phyloP scores from a whole-genome alignment of 176 grass and related monocot genomes.

The Zoysia pacifica region DNA sequence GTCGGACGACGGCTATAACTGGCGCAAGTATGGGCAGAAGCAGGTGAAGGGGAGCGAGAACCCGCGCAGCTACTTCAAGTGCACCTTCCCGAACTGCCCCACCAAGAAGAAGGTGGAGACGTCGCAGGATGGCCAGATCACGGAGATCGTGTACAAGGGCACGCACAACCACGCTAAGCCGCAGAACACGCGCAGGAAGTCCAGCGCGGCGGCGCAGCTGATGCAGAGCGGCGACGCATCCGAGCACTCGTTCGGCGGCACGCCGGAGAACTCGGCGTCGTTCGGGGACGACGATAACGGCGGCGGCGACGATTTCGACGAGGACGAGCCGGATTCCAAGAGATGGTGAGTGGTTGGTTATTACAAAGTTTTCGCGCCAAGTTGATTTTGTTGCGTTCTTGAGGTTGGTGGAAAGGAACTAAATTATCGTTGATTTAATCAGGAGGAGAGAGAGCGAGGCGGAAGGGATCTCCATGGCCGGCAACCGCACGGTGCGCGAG shows the following conservation, averaged over 20 bases:
- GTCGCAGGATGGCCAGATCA: slow-evolving; percentile 89
- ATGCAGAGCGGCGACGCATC: slow-evolving; percentile 51
- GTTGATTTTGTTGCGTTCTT: not conserved
- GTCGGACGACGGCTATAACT: slow-evolving; percentile 94
- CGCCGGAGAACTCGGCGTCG: slow-evolving; percentile 79
- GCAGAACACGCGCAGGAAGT: slow-evolving; percentile 60
- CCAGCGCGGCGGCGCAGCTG: slow-evolving; percentile 23
- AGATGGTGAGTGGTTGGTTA: slow-evolving; percentile 51
- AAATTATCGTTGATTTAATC: not conserved
- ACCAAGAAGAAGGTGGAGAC: slow-evolving; percentile 99
- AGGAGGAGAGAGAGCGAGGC: slow-evolving; percentile 72
- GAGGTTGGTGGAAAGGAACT: not conserved
- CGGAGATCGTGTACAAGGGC: slow-evolving; percentile 96
- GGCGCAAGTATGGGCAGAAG: slow-evolving; percentile 99
- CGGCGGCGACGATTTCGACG: slow-evolving; percentile 53
- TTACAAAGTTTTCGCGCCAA: not conserved
- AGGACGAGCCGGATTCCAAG: slow-evolving; percentile 86
- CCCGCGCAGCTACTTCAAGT: slow-evolving; percentile 99
- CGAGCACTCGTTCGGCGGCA: slow-evolving; percentile 62
- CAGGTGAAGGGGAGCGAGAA: slow-evolving; percentile 98
- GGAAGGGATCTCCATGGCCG: slow-evolving; percentile 58
- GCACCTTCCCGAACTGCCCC: slow-evolving; percentile 81
- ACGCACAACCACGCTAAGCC: slow-evolving; percentile 90
- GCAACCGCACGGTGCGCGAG: slow-evolving; percentile 78
- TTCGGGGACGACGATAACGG: slow-evolving; percentile 70